Base-by-base conservation (phyloP, 768 basidiomycete genomes). In the Leucosporidium yakuticum region DNA sequence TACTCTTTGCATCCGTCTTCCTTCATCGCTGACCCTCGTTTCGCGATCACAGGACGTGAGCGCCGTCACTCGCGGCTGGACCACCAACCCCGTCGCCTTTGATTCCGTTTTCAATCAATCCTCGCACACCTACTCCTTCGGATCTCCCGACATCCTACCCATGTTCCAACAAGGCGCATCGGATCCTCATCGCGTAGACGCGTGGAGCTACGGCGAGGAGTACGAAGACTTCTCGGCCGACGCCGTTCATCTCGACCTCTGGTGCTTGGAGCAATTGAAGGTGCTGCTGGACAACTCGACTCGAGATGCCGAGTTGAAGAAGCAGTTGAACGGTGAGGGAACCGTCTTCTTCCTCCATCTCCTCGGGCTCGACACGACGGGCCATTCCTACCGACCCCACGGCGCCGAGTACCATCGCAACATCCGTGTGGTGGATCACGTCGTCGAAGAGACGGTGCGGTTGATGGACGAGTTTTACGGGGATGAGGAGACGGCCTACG, bases 81-180 rank as follows among this genome's bases (percentile, higher is more conserved):
- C 58, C 27, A 55, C 56, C 34, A 53, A 70, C 71, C 66, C 83
- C 78, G 81, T 92, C 60, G 85, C 90, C 73, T 92, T 93, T 76
- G 90, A 93, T 77, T 90, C 89, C 2, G 85, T 92, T 20, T 90
- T 93, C 78, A 93, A 92, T 74, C 87, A 86, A 74, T 90, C 89
- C 4, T 83, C 82, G 49, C 80, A 83, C 27, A 89, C 89, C 0
- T 93, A 85, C 76, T 87, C 88, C 1, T 92, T 93, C 67, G 91
- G 91, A 1, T 89, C 88, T 3, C 91, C 91, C 0, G 91, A 93
- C 77, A 93, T 93, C 61, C 78, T 92, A 7, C 90, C 89, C 4
- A 92, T 93, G 87, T 93, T 93, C 73, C 80, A 85, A 12, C 82
- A 84, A n/a, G 88, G 89, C 23, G 88, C 89, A 1, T 81, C 82